A percentile compares a stretch with the other conserved stretches of the same genome.
Evolutionary conservation across 345 rosid species (phyloP).

Genomic region (Capsella bursapastoris): DNA sequence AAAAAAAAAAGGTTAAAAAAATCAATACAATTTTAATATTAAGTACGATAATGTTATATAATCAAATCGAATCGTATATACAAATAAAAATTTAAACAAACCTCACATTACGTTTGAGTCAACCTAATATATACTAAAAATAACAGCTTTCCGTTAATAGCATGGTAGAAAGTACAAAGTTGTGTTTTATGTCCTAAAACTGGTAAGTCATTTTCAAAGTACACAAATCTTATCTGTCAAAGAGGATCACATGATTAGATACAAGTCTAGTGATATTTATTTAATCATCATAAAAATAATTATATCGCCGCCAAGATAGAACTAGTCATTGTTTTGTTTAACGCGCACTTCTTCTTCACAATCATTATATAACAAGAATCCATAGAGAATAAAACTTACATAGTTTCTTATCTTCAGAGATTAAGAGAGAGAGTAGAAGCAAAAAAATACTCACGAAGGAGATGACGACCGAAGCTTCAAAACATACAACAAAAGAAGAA

Average conservation of each 20-base stretch:
- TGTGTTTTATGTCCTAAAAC: background rate
- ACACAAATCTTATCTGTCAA: background rate
- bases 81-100: background rate
- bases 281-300: too few species aligned
- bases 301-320: conserved; percentile 20
- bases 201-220: background rate
- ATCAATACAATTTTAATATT: background rate
- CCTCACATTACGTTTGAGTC: background rate
- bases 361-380: conserved; percentile 12
- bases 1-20: background rate
- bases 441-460: conserved; percentile 13
- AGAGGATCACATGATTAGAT: background rate
- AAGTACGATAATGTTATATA: background rate
- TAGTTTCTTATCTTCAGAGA: background rate
- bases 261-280: background rate
- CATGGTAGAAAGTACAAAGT: background rate
- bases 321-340: background rate
- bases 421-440: background rate
- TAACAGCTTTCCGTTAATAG: background rate
- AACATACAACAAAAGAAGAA: conserved; percentile 30
- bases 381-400: background rate
- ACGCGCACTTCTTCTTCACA: background rate
- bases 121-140: background rate
- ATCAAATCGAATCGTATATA: background rate
- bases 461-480: conserved; percentile 30